Evolutionary conservation across 306 rosid species (phyloP).

Genomic region (Luffa aegyptiaca): DNA sequence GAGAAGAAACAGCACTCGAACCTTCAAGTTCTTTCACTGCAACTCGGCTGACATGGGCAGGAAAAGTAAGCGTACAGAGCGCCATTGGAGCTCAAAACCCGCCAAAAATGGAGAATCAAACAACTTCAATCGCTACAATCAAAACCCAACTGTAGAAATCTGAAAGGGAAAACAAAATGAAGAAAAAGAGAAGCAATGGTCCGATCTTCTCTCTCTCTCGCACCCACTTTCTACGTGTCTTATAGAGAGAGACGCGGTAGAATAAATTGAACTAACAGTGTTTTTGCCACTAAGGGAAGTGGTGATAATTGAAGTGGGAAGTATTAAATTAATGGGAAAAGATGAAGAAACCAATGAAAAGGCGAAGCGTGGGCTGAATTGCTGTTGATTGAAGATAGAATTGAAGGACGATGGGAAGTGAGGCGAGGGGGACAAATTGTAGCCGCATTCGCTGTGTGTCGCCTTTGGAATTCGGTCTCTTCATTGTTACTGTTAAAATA

Average conservation of each 20-base stretch:
- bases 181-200: background rate
- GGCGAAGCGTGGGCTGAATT: constrained; percentile 4
- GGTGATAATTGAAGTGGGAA: background rate
- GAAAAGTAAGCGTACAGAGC: constrained; percentile 45
- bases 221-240: background rate
- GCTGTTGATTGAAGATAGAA: background rate
- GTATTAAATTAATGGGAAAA: background rate
- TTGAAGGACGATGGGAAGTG: background rate
- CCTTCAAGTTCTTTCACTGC: constrained; percentile 22
- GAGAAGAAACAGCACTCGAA: constrained; percentile 20
- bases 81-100: constrained; percentile 40
- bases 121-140: background rate
- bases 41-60: constrained; percentile 27
- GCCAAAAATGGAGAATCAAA: background rate
- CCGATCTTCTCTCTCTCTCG: background rate
- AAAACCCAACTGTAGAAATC: constrained; percentile 15
- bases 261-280: background rate
- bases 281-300: constrained; percentile 14
- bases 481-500: background rate
- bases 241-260: background rate
- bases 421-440: background rate
- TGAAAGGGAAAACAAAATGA: constrained; percentile 9
- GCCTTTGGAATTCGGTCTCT: background rate
- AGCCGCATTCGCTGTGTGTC: background rate
- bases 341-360: background rate